phyloP scores from a whole-genome alignment of 306 rosid species.

The Dryas drummondii region DNA sequence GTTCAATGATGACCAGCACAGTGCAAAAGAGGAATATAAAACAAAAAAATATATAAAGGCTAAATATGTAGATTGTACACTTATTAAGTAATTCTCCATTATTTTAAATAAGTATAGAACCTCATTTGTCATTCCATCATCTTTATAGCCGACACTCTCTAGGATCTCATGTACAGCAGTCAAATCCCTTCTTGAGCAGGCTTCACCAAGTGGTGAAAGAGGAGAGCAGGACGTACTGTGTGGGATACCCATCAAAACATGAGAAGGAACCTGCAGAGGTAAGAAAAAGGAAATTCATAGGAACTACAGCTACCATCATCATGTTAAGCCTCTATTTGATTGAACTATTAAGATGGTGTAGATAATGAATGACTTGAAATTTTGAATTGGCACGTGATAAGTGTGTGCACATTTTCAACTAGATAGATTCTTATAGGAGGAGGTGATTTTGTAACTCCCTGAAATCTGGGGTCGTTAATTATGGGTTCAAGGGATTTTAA shows the following conservation, averaged over 20 bases:
- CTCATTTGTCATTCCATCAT: constrained; percentile 80
- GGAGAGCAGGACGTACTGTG: constrained; percentile 52
- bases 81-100: neutral
- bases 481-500: neutral
- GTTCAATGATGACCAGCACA: neutral
- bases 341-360: neutral
- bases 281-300: constrained; percentile 6
- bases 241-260: constrained; percentile 69
- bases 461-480: neutral
- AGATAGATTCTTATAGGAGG: neutral
- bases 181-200: constrained; percentile 78
- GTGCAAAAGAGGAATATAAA: neutral
- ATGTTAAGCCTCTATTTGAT: constrained; percentile 17
- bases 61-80: neutral
- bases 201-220: constrained; percentile 73
- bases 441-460: neutral
- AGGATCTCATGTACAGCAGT: constrained; percentile 79
- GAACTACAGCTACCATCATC: neutral
- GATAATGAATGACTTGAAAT: neutral
- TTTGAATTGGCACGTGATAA: neutral
- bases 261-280: constrained; percentile 58
- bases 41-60: neutral
- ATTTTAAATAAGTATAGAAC: constrained; percentile 36
- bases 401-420: neutral
- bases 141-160: constrained; percentile 65